phyloP scores from a whole-genome alignment of 192 early-diverging fungal species.

The Irineochytrium annulatum region DNA sequence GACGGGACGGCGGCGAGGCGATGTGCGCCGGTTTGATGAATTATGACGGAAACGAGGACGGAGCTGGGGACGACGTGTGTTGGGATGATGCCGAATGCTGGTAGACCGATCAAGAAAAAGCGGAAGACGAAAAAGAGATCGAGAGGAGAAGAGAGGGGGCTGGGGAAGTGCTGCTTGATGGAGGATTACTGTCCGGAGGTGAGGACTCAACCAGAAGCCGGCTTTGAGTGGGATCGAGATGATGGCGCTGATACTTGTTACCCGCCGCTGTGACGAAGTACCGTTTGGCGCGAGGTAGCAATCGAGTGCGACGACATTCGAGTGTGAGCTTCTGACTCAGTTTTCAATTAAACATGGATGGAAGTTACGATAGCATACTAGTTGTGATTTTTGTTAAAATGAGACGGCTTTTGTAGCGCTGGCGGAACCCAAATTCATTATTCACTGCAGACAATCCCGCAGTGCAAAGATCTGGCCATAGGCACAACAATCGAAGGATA shows the following conservation, averaged over 20 bases:
- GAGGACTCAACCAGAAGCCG: conserved; percentile 11
- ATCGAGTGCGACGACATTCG: conserved; percentile 75
- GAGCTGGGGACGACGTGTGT: conserved; percentile 1
- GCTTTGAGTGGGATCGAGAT: background rate
- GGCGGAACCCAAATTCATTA: conserved; percentile 80
- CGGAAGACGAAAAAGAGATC: conserved; percentile 35
- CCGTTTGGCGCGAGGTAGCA: conserved; percentile 71
- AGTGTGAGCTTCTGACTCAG: conserved; percentile 34
- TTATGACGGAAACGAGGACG: conserved; percentile 12
- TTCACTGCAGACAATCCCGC: conserved; percentile 82
- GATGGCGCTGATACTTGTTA: conserved; percentile 42
- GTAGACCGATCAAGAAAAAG: conserved; percentile 6
- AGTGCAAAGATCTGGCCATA: conserved; percentile 76
- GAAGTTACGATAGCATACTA: background rate
- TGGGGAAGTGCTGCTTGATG: conserved; percentile 86
- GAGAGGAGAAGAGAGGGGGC: conserved; percentile 64
- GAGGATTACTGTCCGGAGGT: conserved; percentile 82
- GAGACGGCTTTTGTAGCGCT: conserved; percentile 70
- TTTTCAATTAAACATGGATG: background rate
- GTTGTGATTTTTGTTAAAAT: conserved; percentile 43
- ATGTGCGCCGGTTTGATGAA: too few species aligned
- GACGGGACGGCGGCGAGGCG: too few species aligned
- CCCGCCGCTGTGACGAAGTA: conserved; percentile 94
- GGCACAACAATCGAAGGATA: conserved; percentile 52
- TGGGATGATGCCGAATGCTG: conserved; percentile 21